Base-by-base conservation (phyloP, 352 stramenopile genomes). In the Globisporangium perplexum region DNA sequence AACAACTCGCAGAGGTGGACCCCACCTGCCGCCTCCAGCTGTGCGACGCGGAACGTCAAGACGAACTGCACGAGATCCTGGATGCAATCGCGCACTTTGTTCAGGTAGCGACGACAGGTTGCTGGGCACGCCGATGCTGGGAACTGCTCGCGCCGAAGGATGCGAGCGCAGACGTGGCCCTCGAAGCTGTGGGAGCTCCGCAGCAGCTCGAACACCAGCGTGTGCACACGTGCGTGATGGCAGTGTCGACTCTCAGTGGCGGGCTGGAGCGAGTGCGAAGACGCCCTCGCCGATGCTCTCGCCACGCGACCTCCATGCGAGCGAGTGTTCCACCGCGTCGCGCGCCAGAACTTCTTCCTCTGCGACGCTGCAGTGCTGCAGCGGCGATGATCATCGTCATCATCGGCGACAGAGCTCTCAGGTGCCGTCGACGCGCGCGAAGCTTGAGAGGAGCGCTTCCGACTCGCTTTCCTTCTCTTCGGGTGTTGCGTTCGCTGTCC, bases 31-130 rank as follows among this genome's bases (percentile, higher is more conserved):
- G 39, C 46, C 22, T 47, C 4, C 0, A 72, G 47, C 26, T 70
- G 57, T 20, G 7, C 31, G 4, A 63, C 35, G 3, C 69, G 60
- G 53, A 71, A 75, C 22, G 60, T 49, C 10, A 69, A n/a, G 11
- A 79, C 60, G 47, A 76, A 79, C 42, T 64, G 47, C 22, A 65
- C 56, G 10, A 79, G 28, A 39, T 75, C 61, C 23, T 53, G 49
- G 43, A 75, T 63, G 23, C 59, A 66, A 42, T 74, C 66, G 20
- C 69, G 66, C 18, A 68, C 60, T 24, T 62, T 60, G 38, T 39
- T 56, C n/a, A 79, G 43, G 50, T 71, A 72, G 42, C 48, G 53
- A 18, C 61, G 61, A 20, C 41, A 46, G 0, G 12, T 18, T 18
- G 33, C 14, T 18, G 33, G 33, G 14, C 33, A 39, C 12, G 33